Evolutionary conservation across 306 rosid genomes (phyloP).

Genomic region (Astragalus membranaceus): DNA sequence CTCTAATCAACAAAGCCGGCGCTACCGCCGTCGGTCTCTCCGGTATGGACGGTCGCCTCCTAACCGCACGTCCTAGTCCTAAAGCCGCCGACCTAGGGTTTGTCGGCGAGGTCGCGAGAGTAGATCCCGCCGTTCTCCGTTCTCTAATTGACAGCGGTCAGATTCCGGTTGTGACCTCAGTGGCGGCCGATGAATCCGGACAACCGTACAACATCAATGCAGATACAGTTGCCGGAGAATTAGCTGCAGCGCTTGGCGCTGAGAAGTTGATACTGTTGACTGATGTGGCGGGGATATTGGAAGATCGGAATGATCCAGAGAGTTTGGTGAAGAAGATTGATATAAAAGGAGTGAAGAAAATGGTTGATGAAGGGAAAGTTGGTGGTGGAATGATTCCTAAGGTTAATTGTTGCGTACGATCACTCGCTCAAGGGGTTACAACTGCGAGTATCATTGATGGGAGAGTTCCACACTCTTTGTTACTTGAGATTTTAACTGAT

Average conservation of each 20-base stretch:
- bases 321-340: conserved; percentile 73
- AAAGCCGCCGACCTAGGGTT: conserved; percentile 64
- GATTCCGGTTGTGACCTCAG: conserved; percentile 85
- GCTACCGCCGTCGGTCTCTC: conserved; percentile 83
- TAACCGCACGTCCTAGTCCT: conserved; percentile 72
- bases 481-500: conserved; percentile 84
- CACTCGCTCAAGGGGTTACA: conserved; percentile 75
- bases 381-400: conserved; percentile 97
- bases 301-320: conserved; percentile 44
- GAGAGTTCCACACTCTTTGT: conserved; percentile 65
- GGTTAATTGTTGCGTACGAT: conserved; percentile 72
- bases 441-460: conserved; percentile 90
- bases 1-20: conserved; percentile 69
- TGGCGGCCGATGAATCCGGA: conserved; percentile 73
- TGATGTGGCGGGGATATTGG: conserved; percentile 79
- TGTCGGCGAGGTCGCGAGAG: conserved; percentile 71
- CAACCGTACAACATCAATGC: conserved; percentile 89
- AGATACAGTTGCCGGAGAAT: conserved; percentile 82
- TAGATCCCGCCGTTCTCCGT: conserved; percentile 55
- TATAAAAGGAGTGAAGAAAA: conserved; percentile 64
- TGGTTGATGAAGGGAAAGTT: conserved; percentile 62
- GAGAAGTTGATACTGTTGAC: conserved; percentile 87
- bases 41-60: conserved; percentile 72
- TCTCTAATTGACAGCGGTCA: conserved; percentile 51
- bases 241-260: conserved; percentile 88